A percentile compares a stretch with the other conserved stretches of the same genome.
phyloP scores from a whole-genome alignment of 2,329 filamentous ascomycete species.

The Taxawa tesnikishii region DNA sequence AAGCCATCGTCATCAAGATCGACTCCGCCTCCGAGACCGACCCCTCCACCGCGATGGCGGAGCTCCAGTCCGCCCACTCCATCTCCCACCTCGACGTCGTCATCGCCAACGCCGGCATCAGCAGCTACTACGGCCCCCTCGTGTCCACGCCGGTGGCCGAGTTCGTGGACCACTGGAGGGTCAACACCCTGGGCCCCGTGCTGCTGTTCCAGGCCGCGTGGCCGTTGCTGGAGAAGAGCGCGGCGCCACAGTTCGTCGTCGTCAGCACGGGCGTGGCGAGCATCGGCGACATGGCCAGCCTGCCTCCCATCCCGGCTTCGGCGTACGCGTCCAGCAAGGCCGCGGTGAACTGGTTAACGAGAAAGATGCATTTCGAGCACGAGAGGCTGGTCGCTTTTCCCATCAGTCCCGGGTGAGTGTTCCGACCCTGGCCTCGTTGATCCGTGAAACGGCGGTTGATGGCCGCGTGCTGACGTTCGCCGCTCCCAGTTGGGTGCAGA shows the following conservation, averaged over 20 bases:
- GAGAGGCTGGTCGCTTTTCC: constrained; percentile 10
- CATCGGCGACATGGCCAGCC: constrained; percentile 7
- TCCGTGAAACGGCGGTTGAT: not conserved
- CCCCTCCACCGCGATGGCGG: constrained; percentile 16
- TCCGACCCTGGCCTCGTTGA: not conserved
- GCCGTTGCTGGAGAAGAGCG: constrained; percentile 21
- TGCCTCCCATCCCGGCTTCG: constrained; percentile 19
- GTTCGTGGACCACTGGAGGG: constrained; percentile 18
- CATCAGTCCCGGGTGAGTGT: constrained; percentile 20
- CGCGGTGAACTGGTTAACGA: constrained; percentile 23
- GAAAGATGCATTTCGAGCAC: constrained; percentile 25
- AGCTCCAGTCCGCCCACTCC: constrained; percentile 14
- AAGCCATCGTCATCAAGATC: constrained; percentile 30
- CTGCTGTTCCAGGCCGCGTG: constrained; percentile 33
- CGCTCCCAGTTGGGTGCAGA: constrained; percentile 25
- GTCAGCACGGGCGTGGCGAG: constrained; percentile 14
- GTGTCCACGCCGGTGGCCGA: constrained; percentile 14
- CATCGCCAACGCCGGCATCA: constrained; percentile 12
- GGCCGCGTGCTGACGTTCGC: not conserved
- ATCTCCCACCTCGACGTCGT: constrained; percentile 15
- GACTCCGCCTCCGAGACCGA: constrained; percentile 25
- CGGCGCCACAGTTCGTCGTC: constrained; percentile 24
- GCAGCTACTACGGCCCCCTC: constrained; percentile 8
- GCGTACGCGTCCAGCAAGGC: constrained; percentile 35
- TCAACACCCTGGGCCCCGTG: constrained; percentile 26